Evolutionary conservation across 805 yeast genomes (phyloP), one percentile per base, ranked within the genome.

Genomic region (Kodamaea restingae): DNA sequence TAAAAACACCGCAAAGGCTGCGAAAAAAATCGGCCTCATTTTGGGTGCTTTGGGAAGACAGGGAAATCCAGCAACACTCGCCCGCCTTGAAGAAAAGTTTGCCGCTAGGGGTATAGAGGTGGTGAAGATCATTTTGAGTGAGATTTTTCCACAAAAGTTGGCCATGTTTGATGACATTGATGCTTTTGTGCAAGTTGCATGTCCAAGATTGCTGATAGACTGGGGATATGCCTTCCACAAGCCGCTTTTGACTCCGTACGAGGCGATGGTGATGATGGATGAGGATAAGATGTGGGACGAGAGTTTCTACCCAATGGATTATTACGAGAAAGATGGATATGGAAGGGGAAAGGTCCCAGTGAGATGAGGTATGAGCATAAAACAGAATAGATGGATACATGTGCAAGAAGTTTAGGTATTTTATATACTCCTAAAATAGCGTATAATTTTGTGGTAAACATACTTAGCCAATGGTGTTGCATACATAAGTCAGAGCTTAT

Each of bases 211-310:
- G 33, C 87, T 96, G 2, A 91, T 93, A 30, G 98, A 93, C 60
- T 93, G 98, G 98, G 98, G 98, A 0, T 93, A 93, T 59, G 98
- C 98, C 0, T 93, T 93, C 55, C 80, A 80, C 43, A 85, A 84
- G 54, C 98, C 98, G 0, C 65, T 93, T 31, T 63, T 93, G 42
- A 91, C 98, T 0, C 98, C 98, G 0, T 93, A 93, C 57, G 98
- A 93, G 56, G 88, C 96, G 0, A 88, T 86, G 87, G 95, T 90
- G 4, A 75, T 88, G 73, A 60, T 93, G 49, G 83, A 77, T 6
- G 73, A 80, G 33, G 97, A 88, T 52, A 65, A 65, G 26, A 71
- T 67, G 61, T 85, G 93, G 77, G 66, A 61, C 33, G 75, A 74
- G 29, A 68, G 68, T 1, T 80, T 72, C 41, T 93, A 93, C 56